Base-by-base conservation (phyloP, 2,329 filamentous ascomycete species). In the Pseudocercospora musae region DNA sequence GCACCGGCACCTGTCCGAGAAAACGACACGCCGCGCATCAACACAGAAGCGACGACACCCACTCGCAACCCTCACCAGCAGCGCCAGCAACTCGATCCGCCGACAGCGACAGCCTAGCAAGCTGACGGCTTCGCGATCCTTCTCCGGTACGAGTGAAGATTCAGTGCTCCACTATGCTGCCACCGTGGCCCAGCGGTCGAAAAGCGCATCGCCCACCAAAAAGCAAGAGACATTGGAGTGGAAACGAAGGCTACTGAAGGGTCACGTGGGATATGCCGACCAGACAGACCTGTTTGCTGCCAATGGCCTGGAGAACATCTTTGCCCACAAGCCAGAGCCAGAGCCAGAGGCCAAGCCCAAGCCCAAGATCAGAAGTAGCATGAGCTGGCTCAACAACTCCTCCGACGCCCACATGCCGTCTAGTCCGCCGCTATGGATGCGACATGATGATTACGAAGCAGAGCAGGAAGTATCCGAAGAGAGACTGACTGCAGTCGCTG, bases 241-340 rank as follows among this genome's bases (percentile, higher is more conserved):
- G 94, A 94, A 89, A 79, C 87, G 87, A 67, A 84, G 93, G 63
- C 78, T 98, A 20, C 79, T 96, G 2, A 84, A 90, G 59, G 92
- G 92, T 46, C 87, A 94, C 49, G 78, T 93, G 25, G 85, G 87
- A 8, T 91, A 91, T 71, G 91, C 90, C 33, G 92, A 96, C 72
- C 91, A 95, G 74, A 87, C 87, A 57, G 94, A 98, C 75, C 80
- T 99, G 25, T 98, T 99, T 74, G 92, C 87, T 65, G 92, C 89
- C 0, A 87, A 87, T 56, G 92, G 91, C 3, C 80, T 99, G 11
- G 92, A 97, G 76, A 94, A 90, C 71, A 93, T 99, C 64, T 99
- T 99, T 76, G 66, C 64, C 27, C 68, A 70, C 31, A 66, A 65
- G 15, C 46, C 57, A 3, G 60, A 54, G 57, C 50, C 57, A 25